A percentile compares a stretch with the other conserved stretches of the same genome.
These are phyloP conservation scores for Blumeria hordei DNA, from an alignment of 2,329 filamentous ascomycete species.

Conservation along the genomic window DNA sequence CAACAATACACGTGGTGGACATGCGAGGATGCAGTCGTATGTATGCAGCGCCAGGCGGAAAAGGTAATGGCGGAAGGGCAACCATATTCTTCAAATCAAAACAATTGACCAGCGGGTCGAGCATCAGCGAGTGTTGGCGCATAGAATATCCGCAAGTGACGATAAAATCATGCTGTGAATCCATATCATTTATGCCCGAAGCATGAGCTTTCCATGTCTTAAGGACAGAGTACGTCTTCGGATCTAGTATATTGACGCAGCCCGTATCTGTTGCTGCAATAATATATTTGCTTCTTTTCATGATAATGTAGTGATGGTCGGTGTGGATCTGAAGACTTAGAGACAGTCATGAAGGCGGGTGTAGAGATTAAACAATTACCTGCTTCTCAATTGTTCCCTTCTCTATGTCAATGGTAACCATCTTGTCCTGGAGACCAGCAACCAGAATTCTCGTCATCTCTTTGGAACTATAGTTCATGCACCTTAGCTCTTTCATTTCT, in stretches of 20 bases:
- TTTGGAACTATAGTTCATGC: slow-evolving; percentile 88
- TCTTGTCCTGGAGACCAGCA: slow-evolving; percentile 62
- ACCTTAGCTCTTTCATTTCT: slow-evolving; percentile 67
- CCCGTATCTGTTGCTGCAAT: slow-evolving; percentile 74
- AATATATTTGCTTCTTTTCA: slow-evolving; percentile 77
- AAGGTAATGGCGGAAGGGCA: slow-evolving; percentile 76
- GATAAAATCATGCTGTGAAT: slow-evolving; percentile 82
- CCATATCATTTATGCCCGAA: slow-evolving; percentile 84
- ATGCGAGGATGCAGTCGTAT: slow-evolving; percentile 92
- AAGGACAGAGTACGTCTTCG: slow-evolving; percentile 49
- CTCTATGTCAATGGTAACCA: slow-evolving; percentile 51
- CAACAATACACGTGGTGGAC: slow-evolving; percentile 82
- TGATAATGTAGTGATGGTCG: slow-evolving; percentile 61
- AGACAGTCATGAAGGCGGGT: slow-evolving; percentile 6
- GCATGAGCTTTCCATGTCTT: slow-evolving; percentile 83
- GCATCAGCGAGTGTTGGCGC: slow-evolving; percentile 52
- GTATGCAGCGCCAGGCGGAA: slow-evolving; percentile 75
- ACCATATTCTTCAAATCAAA: slow-evolving; percentile 83
- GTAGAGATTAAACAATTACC: slow-evolving; percentile 16
- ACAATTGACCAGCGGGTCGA: slow-evolving; percentile 83
- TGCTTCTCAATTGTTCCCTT: slow-evolving; percentile 51
- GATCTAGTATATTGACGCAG: slow-evolving; percentile 65
- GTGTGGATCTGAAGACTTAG: slow-evolving; percentile 32
- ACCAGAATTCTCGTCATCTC: slow-evolving; percentile 64
- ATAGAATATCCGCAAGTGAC: slow-evolving; percentile 87